phyloP scores from a whole-genome alignment of 768 basidiomycete genomes.

The Boletus sensibilis region DNA sequence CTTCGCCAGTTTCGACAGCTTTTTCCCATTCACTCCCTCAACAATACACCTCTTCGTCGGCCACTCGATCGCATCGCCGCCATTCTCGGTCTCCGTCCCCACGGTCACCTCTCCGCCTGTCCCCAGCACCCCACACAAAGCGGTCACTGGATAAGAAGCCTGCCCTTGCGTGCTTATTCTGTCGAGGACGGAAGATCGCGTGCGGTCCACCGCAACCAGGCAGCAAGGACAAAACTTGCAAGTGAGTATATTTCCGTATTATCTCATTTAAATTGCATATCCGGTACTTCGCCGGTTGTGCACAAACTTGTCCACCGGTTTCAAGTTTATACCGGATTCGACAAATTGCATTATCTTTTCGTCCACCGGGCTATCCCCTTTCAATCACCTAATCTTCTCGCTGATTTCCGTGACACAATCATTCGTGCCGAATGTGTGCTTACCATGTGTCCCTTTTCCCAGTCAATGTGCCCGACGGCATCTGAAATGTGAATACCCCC shows the following conservation, averaged over 20 bases:
- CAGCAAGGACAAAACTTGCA: constrained; percentile 59
- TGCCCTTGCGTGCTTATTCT: constrained; percentile 62
- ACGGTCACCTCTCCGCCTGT: constrained; percentile 16
- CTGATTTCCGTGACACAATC: constrained; percentile 28
- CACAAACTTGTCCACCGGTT: constrained; percentile 14
- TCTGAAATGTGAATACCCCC: constrained; percentile 69
- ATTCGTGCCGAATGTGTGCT: constrained; percentile 14
- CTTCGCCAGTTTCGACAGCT: constrained; percentile 2
- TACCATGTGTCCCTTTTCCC: constrained; percentile 25
- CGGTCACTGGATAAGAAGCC: constrained; percentile 50
- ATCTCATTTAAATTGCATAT: not conserved
- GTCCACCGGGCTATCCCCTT: constrained; percentile 13
- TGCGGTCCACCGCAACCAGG: constrained; percentile 58
- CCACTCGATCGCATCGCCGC: constrained; percentile 20
- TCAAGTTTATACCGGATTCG: constrained; percentile 12
- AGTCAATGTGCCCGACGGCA: constrained; percentile 75
- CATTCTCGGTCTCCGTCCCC: constrained; percentile 32
- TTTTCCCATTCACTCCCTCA: constrained; percentile 15
- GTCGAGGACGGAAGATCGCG: constrained; percentile 66
- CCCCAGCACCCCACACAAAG: constrained; percentile 24
- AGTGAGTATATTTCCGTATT: constrained; percentile 43
- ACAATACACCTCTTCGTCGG: constrained; percentile 13
- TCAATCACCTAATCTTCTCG: constrained; percentile 24
- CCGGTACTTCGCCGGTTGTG: constrained; percentile 5
- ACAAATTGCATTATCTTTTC: not conserved